phyloP scores from a whole-genome alignment of 208 protist species.

The Novymonas esmeraldas region DNA sequence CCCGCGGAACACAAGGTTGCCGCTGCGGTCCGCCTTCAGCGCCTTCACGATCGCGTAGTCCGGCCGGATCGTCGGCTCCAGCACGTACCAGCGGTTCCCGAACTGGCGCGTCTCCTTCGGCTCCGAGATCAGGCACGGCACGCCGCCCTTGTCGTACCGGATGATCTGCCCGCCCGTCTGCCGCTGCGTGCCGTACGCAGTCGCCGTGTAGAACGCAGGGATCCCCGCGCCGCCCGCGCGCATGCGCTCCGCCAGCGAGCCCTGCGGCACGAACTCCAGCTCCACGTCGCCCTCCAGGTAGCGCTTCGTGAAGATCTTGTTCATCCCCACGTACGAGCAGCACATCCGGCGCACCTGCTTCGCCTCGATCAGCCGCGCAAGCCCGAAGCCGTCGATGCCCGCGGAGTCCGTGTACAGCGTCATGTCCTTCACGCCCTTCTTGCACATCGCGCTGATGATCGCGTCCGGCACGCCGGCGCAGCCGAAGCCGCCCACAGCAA shows the following conservation, averaged over 20 bases:
- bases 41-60: constrained; percentile 95
- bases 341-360: constrained; percentile 89
- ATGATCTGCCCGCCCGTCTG: constrained; percentile 93
- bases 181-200: constrained; percentile 93
- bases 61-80: constrained; percentile 92
- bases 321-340: constrained; percentile 97
- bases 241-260: constrained; percentile 95
- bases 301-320: constrained; percentile 94
- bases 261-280: constrained; percentile 96
- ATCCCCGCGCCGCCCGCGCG: constrained; percentile 96
- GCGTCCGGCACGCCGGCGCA: constrained; percentile 95
- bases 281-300: constrained; percentile 96
- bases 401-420: constrained; percentile 96
- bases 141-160: constrained; percentile 90
- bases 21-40: constrained; percentile 92
- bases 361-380: constrained; percentile 94
- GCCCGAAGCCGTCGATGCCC: constrained; percentile 95
- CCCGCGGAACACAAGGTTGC: constrained; percentile 87
- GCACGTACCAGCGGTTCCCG: constrained; percentile 88
- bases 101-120: constrained; percentile 91
- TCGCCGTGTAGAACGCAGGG: constrained; percentile 97
- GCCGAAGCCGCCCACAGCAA: constrained; percentile 97
- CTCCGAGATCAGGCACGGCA: constrained; percentile 62
- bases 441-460: constrained; percentile 89
- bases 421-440: constrained; percentile 89